Percentiles rank a stretch among this genome's conserved stretches.
Evolutionary conservation across 345 rosid species (phyloP).

Genomic region (Aethionema arabicum): DNA sequence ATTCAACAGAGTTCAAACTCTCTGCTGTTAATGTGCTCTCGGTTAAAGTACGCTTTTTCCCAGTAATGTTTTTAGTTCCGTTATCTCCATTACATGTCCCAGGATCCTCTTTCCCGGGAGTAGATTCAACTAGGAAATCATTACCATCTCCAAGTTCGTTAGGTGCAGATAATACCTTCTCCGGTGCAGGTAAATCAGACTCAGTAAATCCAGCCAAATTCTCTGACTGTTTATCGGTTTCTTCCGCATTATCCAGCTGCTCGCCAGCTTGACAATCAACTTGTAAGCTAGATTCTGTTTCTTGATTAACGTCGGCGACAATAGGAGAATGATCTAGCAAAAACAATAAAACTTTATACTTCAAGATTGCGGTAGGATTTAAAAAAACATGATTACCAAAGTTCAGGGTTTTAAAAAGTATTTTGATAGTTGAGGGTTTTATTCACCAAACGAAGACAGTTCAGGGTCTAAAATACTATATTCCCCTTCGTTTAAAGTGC

Average conservation of each 20-base stretch:
- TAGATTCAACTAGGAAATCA: conserved; percentile 53
- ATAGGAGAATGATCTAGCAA: conserved; percentile 27
- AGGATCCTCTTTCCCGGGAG: conserved; percentile 57
- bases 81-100: conserved; percentile 42
- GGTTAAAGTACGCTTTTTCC: conserved; percentile 69
- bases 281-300: conserved; percentile 39
- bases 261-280: conserved; percentile 47
- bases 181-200: conserved; percentile 58
- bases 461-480: too few relatives aligned
- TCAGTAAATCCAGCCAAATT: conserved; percentile 29
- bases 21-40: conserved; percentile 71
- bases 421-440: too few relatives aligned
- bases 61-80: conserved; percentile 49
- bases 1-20: conserved; percentile 64
- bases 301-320: conserved; percentile 42
- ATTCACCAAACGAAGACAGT: too few relatives aligned
- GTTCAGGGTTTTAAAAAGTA: too few relatives aligned
- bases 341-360: too few relatives aligned
- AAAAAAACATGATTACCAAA: too few relatives aligned
- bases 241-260: conserved; percentile 34
- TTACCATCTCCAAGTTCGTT: conserved; percentile 46
- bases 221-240: conserved; percentile 38
- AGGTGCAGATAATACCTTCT: conserved; percentile 66
- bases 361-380: too few relatives aligned
- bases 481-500: conserved; percentile 8